Conservation (phyloP, 345 rosid species). For the Schrenkiella parvula region DNA sequence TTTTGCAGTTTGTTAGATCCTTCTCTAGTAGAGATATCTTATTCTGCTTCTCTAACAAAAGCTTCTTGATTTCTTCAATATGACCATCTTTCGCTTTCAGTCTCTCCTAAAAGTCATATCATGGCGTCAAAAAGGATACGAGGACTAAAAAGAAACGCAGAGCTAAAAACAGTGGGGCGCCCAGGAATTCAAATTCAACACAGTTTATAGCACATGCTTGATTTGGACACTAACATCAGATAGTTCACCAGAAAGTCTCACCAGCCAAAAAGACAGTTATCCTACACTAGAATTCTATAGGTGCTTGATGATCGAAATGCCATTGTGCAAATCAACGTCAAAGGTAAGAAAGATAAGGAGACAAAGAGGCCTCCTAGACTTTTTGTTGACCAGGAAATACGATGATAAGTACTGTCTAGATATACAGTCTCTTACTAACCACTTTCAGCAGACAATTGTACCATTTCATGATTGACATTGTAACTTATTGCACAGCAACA, state of each 20-base stretch:
- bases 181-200: not conserved
- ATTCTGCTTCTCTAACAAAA: constrained; percentile 52
- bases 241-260: not conserved
- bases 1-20: constrained; percentile 58
- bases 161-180: not conserved
- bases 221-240: not conserved
- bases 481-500: not conserved
- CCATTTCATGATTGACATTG: constrained; percentile 5
- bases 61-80: constrained; percentile 48
- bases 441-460: constrained; percentile 16
- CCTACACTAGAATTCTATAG: not conserved
- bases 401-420: not conserved
- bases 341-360: not conserved
- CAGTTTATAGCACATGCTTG: not conserved
- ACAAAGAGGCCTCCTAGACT: not conserved
- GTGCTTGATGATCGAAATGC: not conserved
- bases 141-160: not conserved
- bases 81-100: constrained; percentile 61
- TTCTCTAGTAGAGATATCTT: constrained; percentile 58
- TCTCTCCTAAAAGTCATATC: constrained; percentile 47
- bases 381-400: not conserved
- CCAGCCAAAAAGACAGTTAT: not conserved
- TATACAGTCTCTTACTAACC: constrained; percentile 8
- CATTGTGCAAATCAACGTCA: not conserved
- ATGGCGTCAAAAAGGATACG: not conserved